phyloP scores from a whole-genome alignment of 208 protist species.

The Acanthamoeba culbertsoni region DNA sequence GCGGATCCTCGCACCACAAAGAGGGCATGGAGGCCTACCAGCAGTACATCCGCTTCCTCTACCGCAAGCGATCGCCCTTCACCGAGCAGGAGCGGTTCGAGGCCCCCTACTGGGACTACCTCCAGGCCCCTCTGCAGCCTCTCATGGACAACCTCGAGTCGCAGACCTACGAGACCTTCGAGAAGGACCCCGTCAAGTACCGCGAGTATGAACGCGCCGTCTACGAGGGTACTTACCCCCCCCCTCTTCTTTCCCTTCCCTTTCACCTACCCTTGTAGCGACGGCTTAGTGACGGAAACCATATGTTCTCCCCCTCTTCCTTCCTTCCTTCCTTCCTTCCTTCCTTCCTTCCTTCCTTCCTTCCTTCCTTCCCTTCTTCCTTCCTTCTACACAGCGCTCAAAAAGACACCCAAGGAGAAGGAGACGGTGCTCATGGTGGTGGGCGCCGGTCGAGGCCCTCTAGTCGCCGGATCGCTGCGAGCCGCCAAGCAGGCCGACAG shows the following conservation, averaged over 20 bases:
- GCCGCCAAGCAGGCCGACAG: conserved; percentile 84
- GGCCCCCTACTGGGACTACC: conserved; percentile 88
- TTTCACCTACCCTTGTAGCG: too few relatives aligned
- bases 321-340: background rate
- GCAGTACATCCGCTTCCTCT: conserved; percentile 79
- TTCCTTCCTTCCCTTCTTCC: background rate
- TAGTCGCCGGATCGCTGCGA: conserved; percentile 89
- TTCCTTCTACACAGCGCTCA: background rate
- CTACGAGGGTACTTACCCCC: background rate
- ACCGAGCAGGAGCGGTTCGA: conserved; percentile 78
- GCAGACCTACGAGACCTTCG: conserved; percentile 98
- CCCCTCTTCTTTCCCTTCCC: too few relatives aligned
- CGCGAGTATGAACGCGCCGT: conserved; percentile 91
- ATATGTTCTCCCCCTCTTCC: background rate
- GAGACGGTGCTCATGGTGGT: conserved; percentile 85
- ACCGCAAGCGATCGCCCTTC: conserved; percentile 15
- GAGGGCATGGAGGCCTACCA: conserved; percentile 75
- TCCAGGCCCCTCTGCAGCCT: conserved; percentile 87
- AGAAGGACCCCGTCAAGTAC: conserved; percentile 97
- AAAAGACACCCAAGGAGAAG: background rate
- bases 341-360: background rate
- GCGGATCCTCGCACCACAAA: conserved; percentile 61
- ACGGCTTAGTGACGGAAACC: background rate
- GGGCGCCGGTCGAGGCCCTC: conserved; percentile 95
- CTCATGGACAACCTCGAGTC: conserved; percentile 96